phyloP scores from a whole-genome alignment of 306 rosid genomes.

The Fragaria vesca region DNA sequence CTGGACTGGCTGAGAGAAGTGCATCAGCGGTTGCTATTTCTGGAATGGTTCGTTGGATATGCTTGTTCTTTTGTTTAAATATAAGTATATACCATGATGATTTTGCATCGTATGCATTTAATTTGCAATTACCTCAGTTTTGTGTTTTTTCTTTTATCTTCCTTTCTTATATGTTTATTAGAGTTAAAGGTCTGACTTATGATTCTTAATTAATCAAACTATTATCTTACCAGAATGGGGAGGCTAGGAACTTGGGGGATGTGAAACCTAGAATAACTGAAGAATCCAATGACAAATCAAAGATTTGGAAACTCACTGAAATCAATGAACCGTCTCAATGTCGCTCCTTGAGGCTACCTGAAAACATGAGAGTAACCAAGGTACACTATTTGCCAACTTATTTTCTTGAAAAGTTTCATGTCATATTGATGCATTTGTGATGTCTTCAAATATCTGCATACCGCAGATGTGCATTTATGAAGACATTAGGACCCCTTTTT shows the following conservation, averaged over 20 bases:
- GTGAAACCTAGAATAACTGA: slow-evolving; percentile 91
- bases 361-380: slow-evolving; percentile 74
- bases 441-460: not conserved
- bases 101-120: not conserved
- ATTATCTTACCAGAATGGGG: slow-evolving; percentile 70
- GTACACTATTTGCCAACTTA: slow-evolving; percentile 32
- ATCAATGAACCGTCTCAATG: slow-evolving; percentile 84
- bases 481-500: not conserved
- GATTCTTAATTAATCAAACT: slow-evolving; percentile 2
- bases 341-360: slow-evolving; percentile 88
- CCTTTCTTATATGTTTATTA: not conserved
- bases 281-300: slow-evolving; percentile 93
- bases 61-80: not conserved
- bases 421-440: not conserved
- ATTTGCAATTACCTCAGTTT: not conserved
- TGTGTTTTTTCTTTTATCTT: slow-evolving; percentile 4
- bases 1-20: slow-evolving; percentile 73
- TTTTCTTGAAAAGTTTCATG: slow-evolving; percentile 12
- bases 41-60: slow-evolving; percentile 68
- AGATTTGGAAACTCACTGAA: slow-evolving; percentile 97
- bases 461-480: not conserved
- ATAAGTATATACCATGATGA: not conserved
- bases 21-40: slow-evolving; percentile 63
- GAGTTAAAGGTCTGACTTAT: slow-evolving; percentile 1
- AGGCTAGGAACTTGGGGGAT: slow-evolving; percentile 80